These are phyloP conservation scores for Coriolopsis trogii DNA, from an alignment of 1,284 basidiomycete genomes.

Conservation along the genomic window DNA sequence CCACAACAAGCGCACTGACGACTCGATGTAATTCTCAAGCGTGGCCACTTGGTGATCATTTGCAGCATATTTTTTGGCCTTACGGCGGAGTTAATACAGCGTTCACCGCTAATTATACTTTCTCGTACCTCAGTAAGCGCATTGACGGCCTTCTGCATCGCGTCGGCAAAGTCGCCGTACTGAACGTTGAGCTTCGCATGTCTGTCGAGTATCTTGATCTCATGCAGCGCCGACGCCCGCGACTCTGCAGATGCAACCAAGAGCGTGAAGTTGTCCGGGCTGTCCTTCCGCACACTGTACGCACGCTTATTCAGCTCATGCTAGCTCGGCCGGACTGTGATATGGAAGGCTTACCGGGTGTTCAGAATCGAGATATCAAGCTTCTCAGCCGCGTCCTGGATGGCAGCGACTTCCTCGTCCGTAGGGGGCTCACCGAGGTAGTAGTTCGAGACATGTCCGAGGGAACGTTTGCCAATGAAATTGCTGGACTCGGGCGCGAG, in stretches of 20 bases:
- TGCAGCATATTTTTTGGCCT: conserved; percentile 74
- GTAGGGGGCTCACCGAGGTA: conserved; percentile 73
- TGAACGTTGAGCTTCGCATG: conserved; percentile 61
- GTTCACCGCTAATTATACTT: too few relatives aligned
- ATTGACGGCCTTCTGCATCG: conserved; percentile 54
- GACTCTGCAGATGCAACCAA: conserved; percentile 69
- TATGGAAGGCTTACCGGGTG: conserved; percentile 59
- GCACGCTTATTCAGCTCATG: background rate
- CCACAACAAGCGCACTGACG: too few relatives aligned
- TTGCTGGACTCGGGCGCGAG: conserved; percentile 62
- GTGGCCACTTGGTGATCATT: conserved; percentile 75
- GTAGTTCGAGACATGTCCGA: conserved; percentile 82
- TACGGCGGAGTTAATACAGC: too few relatives aligned
- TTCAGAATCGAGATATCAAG: conserved; percentile 75
- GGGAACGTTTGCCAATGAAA: conserved; percentile 76
- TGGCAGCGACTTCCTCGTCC: conserved; percentile 73
- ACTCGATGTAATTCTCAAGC: conserved; percentile 79
- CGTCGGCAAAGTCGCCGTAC: conserved; percentile 69
- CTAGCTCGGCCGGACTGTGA: background rate
- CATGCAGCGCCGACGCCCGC: conserved; percentile 44
- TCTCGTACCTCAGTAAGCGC: conserved; percentile 63
- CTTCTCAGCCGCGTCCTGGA: conserved; percentile 76
- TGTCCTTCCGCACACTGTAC: conserved; percentile 68
- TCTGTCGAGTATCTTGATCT: conserved; percentile 46
- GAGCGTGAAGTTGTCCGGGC: conserved; percentile 60